These are phyloP conservation scores for Akebia trifoliata DNA, from an alignment of 164 flowering plant species.

Conservation along the genomic window DNA sequence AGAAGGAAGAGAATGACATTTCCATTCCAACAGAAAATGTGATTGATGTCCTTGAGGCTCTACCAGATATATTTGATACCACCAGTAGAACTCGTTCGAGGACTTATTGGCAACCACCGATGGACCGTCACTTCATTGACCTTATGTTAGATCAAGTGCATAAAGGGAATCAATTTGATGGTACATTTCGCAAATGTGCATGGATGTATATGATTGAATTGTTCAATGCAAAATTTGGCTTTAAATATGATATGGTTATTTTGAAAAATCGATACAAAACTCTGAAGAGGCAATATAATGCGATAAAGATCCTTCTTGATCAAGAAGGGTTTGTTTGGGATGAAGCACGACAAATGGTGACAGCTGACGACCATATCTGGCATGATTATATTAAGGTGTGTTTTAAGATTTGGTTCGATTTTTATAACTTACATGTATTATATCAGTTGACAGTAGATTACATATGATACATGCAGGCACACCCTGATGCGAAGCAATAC, in stretches of 20 bases:
- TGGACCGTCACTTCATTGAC: slow-evolving; percentile 58
- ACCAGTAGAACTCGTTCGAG: slow-evolving; percentile 30
- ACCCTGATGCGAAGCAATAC: slow-evolving; percentile 55
- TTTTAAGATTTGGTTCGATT: neutral
- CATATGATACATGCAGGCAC: slow-evolving; percentile 32
- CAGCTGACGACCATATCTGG: slow-evolving; percentile 58
- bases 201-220: slow-evolving; percentile 47
- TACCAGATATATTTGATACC: slow-evolving; percentile 25
- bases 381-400: slow-evolving; percentile 53
- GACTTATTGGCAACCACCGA: slow-evolving; percentile 58
- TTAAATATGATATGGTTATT: slow-evolving; percentile 33
- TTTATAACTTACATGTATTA: neutral
- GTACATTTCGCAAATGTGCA: slow-evolving; percentile 44
- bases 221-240: slow-evolving; percentile 51
- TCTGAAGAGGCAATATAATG: slow-evolving; percentile 47
- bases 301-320: slow-evolving; percentile 43
- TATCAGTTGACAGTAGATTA: neutral
- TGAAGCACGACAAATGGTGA: slow-evolving; percentile 54
- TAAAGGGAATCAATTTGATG: slow-evolving; percentile 49
- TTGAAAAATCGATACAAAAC: slow-evolving; percentile 60
- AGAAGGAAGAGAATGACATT: slow-evolving; percentile 24
- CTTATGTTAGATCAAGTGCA: slow-evolving; percentile 55
- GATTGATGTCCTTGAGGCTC: slow-evolving; percentile 12
- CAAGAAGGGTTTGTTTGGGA: slow-evolving; percentile 56
- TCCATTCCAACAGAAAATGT: slow-evolving; percentile 25